Conservation (phyloP, 164 flowering plant species). For the Nymphaea thermarum region DNA sequence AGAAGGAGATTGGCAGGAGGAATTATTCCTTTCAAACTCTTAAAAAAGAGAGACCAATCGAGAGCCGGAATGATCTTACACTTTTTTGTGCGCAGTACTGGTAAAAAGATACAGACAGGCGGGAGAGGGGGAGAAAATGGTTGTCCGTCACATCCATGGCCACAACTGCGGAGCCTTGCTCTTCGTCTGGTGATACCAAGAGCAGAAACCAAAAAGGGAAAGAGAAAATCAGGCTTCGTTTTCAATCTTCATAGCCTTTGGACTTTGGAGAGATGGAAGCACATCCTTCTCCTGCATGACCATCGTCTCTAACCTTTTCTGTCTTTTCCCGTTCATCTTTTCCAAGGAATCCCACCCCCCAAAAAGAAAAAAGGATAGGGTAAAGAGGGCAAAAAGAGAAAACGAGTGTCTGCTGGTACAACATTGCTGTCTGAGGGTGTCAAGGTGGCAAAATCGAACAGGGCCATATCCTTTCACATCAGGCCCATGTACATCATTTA, state of each 20-base stretch:
- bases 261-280: not conserved
- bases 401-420: not conserved
- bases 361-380: too few relatives aligned
- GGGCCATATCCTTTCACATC: not conserved
- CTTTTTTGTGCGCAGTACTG: too few relatives aligned
- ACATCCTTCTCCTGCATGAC: not conserved
- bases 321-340: not conserved
- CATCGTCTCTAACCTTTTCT: not conserved
- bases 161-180: too few relatives aligned
- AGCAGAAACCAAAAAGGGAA: not conserved
- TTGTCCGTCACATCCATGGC: not conserved
- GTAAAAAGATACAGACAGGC: too few relatives aligned
- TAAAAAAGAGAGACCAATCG: too few relatives aligned
- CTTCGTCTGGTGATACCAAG: too few relatives aligned
- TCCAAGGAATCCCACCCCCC: not conserved
- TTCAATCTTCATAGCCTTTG: not conserved
- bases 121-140: not conserved
- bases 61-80: too few relatives aligned
- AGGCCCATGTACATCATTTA: not conserved
- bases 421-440: not conserved
- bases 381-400: not conserved
- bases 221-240: not conserved
- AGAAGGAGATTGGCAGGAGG: too few relatives aligned
- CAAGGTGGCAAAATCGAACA: not conserved
- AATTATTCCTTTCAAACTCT: too few relatives aligned